Evolutionary conservation across 2,329 filamentous ascomycete species (phyloP), one percentile per base, ranked within the genome.

Genomic region (Trichoderma koningiopsis): DNA sequence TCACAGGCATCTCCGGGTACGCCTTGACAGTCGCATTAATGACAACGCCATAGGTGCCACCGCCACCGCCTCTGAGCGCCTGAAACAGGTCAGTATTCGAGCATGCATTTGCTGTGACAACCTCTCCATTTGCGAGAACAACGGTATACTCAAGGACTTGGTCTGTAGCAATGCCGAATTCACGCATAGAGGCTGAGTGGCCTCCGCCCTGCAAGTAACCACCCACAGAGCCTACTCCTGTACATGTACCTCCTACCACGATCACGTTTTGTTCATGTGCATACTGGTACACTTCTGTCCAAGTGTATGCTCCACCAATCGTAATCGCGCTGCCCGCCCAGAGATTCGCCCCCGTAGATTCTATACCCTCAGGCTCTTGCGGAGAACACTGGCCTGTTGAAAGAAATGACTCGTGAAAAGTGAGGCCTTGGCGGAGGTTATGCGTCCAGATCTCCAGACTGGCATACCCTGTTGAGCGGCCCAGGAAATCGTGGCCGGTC

Each of bases 151-250:
- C 81, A 43, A 84, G 79, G 1, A 82, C 76, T 71, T 84, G 80
- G 71, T 85, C 83, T 0, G 81, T 79, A 1, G 77, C 82, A 14
- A 84, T 75, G 3, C 82, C 83, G 68, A 81, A 83, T 35, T 79
- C 75, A 52, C 74, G 76, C 13, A 78, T 77, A 10, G 78, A 75
- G 1, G 80, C 78, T 2, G 77, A 77, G 59, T 84, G 82, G 13
- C 82, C 82, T 24, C 80, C 82, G 4, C 82, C 81, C 33, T 79
- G 77, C 0, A 76, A 73, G 75, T 79, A 83, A 1, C 81, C 81
- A 6, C 80, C 80, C 53, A 77, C 73, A 69, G 74, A 69, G 22
- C 77, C 75, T 70, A 75, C 68, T 31, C 75, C 72, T 53, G 71
- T 29, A 49, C 72, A 71, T 33, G 76, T 71, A 72, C 80, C 80